Evolutionary conservation across 805 yeast genomes (phyloP), one percentile per base, ranked within the genome.

Genomic region (Lipomyces sp.): DNA sequence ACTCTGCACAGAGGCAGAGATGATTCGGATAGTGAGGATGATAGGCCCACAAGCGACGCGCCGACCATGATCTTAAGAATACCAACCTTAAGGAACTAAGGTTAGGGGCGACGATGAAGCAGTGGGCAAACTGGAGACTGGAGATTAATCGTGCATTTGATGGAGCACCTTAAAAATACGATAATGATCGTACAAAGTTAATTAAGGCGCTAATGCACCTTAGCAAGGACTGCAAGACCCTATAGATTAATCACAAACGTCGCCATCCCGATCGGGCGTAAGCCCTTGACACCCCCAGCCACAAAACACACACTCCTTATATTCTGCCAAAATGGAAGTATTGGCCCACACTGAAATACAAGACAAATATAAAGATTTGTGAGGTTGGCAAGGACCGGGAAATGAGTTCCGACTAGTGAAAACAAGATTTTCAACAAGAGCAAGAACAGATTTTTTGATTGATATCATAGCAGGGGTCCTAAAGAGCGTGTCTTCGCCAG

Each of bases 1-100:
- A 48, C 53, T 18, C 15, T 48, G 15, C 2, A 18, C 53, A 11
- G 53, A 48, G 15, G 2, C 15, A 11, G 53, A 48, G 13, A 11
- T 18, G 53, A 48, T 11, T 48, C 53, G 13, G 53, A 48, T 11
- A 48, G 29, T 48, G 53, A 48, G 10, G 53, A 48, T 18, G 15
- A 48, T 18, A 48, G 53, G 53, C 53, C 53, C 53, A 18, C 7
- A 48, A 48, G 15, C 53, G 53, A 48, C 53, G 53, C 18, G 53
- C 53, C 6, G 53, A 48, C 15, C 53, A 48, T 48, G 53, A 48
- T 24, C 53, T 48, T 18, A 48, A 48, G 15, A 2, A 48, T 18
- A 48, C 53, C 7, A 48, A 48, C 29, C 1, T 48, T 18, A 48
- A 48, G 53, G 53, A 48, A 7, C 53, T 48, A 6, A 48, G 1